Evolutionary conservation across 2,329 filamentous ascomycete species (phyloP).

Genomic region (Epicoccum nigrum): DNA sequence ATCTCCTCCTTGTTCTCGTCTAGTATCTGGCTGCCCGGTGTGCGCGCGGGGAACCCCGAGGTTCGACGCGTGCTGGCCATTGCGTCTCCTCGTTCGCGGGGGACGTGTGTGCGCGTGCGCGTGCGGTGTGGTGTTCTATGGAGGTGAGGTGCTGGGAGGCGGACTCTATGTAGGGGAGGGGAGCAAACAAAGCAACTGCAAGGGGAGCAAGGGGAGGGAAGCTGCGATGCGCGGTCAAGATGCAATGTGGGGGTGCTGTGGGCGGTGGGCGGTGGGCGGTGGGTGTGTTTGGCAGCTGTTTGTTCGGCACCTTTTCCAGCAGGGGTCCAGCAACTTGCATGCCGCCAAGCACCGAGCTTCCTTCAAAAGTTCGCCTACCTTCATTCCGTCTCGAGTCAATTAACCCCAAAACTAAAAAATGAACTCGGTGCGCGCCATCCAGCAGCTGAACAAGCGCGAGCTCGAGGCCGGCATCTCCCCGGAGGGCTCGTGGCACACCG

Average conservation of each 20-base stretch:
- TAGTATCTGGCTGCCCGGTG: constrained; percentile 38
- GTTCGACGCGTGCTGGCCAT: constrained; percentile 44
- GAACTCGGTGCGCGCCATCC: constrained; percentile 93
- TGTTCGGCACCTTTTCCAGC: constrained; percentile 35
- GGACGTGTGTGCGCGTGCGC: constrained; percentile 13
- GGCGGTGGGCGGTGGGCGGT: too few relatives aligned
- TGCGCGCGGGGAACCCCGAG: constrained; percentile 39
- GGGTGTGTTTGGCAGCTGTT: constrained; percentile 24
- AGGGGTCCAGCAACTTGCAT: constrained; percentile 30
- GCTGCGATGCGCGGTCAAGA: constrained; percentile 21
- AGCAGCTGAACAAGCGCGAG: constrained; percentile 91
- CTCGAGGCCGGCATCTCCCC: constrained; percentile 86
- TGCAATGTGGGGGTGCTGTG: constrained; percentile 21
- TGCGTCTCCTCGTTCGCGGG: constrained; percentile 25
- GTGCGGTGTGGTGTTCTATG: constrained; percentile 2
- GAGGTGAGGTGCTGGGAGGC: neutral
- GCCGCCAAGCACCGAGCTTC: constrained; percentile 41
- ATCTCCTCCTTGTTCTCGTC: constrained; percentile 83
- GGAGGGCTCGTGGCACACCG: constrained; percentile 92
- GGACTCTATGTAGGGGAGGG: too few relatives aligned
- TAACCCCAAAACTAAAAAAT: too few relatives aligned
- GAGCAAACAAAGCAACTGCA: neutral
- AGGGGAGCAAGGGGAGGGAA: constrained; percentile 6
- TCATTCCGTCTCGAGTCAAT: too few relatives aligned
- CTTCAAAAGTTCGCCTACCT: constrained; percentile 23